These are phyloP conservation scores for Sporothrix inflata DNA, from an alignment of 2,329 filamentous ascomycete genomes.

Conservation along the genomic window DNA sequence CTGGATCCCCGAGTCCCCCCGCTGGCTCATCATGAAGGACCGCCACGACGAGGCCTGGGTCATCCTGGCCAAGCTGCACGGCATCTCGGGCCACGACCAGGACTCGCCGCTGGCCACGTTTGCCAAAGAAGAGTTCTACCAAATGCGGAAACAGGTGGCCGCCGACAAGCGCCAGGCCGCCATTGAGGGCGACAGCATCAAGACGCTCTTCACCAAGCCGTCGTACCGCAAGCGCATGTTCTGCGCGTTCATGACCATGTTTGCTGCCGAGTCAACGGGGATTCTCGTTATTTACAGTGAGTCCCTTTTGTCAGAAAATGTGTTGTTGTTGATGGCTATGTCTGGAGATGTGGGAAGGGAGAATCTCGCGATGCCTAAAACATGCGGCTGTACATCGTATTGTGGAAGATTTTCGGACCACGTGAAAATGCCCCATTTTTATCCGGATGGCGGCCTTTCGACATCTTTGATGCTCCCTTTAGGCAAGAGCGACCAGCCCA, in stretches of 20 bases:
- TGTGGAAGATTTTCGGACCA: no score
- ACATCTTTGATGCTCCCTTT: no score
- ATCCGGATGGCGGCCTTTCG: no score
- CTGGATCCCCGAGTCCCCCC: constrained; percentile 26
- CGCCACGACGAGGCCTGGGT: constrained; percentile 23
- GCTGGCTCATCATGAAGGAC: constrained; percentile 24
- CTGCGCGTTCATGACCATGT: constrained; percentile 17
- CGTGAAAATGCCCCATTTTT: no score
- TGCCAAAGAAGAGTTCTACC: not conserved
- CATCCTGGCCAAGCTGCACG: constrained; percentile 12
- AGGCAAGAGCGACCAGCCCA: no score
- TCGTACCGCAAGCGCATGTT: constrained; percentile 25
- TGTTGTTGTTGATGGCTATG: no score
- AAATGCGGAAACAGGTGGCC: not conserved
- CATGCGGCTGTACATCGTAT: no score
- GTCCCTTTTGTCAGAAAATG: not conserved
- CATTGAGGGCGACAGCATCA: not conserved
- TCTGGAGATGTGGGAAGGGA: no score
- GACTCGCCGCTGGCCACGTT: not conserved
- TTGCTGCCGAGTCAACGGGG: not conserved
- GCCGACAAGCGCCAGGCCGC: constrained; percentile 10
- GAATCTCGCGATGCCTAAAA: no score
- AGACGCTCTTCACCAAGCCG: not conserved
- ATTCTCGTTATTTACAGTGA: constrained; percentile 25
- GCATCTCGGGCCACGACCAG: not conserved